Evolutionary conservation across 2,329 filamentous ascomycete genomes (phyloP), one percentile per base, ranked within the genome.

Genomic region (Balansia obtecta): DNA sequence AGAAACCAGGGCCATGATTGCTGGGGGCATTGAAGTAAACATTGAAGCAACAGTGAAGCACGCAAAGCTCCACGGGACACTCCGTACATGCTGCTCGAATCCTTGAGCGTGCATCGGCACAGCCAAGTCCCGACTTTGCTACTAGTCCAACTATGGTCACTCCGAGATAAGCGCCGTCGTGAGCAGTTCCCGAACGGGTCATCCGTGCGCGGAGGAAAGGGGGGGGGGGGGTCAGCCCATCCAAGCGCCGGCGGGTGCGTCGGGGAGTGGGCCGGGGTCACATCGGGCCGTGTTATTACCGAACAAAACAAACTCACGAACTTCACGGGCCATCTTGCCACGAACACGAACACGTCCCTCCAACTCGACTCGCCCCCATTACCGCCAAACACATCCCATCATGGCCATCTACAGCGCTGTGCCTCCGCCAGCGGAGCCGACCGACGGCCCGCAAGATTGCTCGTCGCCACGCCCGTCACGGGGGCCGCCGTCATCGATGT

Each of bases 401-500:
- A 75, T 75, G 72, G 74, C 74, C 52, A 74, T 78, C 63, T 76
- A 71, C 66, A 72, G 66, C 56, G 71, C 74, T 27, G 73, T 77
- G 45, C 74, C 73, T 46, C 75, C 73, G 44, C 65, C 69, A 45
- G 70, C 67, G 53, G 60, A 67, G 44, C 57, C 60, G 20, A 52
- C 56, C 27, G 48, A 56, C 46, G 49, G 52, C 48, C 43, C 55
- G 52, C 49, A 60, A 49, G 44, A 53, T 48, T 55, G 58, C 18
- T 53, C 57, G 30, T 58, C 58, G 22, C n/a, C n/a, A 60, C 61
- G 7, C 56, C 58, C 15, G 58, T 60, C 13, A 59, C 53, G 34
- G 56, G 56, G 33, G 51, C 53, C 0, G 58, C 59, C 0, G 58
- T 59, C 48, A 69, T 79, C 49, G 78, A 84, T 54, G 81, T 86